phyloP scores from a whole-genome alignment of 805 yeast species.

The Candida ipomoeae region DNA sequence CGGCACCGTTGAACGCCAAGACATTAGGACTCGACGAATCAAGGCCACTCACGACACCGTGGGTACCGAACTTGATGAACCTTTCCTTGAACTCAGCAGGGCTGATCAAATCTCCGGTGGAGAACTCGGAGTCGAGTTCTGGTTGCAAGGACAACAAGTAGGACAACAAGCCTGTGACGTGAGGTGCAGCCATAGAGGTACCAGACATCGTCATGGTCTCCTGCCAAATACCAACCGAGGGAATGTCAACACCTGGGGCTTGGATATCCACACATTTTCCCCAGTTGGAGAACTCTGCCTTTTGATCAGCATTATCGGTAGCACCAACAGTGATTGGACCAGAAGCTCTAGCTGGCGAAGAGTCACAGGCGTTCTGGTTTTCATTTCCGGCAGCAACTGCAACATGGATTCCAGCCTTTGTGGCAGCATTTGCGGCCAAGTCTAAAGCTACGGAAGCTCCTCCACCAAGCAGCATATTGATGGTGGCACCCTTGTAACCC shows the following conservation, averaged over 20 bases:
- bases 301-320: constrained; percentile 77
- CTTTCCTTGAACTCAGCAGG: constrained; percentile 38
- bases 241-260: constrained; percentile 91
- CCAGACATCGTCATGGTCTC: constrained; percentile 47
- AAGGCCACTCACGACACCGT: constrained; percentile 43
- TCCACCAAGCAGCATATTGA: constrained; percentile 94
- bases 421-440: constrained; percentile 85
- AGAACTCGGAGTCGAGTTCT: constrained; percentile 15
- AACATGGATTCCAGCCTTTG: constrained; percentile 80
- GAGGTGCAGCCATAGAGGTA: constrained; percentile 80
- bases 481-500: constrained; percentile 80
- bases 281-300: constrained; percentile 94
- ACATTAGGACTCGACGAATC: constrained; percentile 59
- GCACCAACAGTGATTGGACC: constrained; percentile 94
- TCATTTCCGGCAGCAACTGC: constrained; percentile 98
- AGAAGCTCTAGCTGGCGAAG: constrained; percentile 86
- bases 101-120: constrained; percentile 42
- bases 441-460: constrained; percentile 86
- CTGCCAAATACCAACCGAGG: constrained; percentile 40
- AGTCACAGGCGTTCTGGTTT: constrained; percentile 86
- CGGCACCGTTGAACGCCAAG: constrained; percentile 38
- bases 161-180: constrained; percentile 63
- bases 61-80: constrained; percentile 45
- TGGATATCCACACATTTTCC: constrained; percentile 95
- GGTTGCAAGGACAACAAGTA: constrained; percentile 37